A percentile compares a stretch with the other conserved stretches of the same genome.
These are phyloP conservation scores for Umbelopsis sp. DNA, from an alignment of 192 early-diverging fungal species.

Conservation along the genomic window DNA sequence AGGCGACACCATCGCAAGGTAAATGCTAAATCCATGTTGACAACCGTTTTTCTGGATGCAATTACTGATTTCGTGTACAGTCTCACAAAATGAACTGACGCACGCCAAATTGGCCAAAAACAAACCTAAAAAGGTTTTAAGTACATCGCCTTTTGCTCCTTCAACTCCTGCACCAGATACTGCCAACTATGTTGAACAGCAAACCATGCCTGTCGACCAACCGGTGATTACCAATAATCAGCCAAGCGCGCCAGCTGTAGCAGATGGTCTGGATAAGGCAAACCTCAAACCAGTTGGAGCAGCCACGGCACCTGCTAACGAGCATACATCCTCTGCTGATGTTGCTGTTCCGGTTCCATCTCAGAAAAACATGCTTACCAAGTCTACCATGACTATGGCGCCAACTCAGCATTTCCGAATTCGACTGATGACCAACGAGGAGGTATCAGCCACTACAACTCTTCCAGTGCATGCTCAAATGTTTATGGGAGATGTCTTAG, in stretches of 20 bases:
- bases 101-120: conserved; percentile 32
- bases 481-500: conserved; percentile 79
- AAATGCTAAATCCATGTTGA: conserved; percentile 27
- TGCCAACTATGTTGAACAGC: background rate
- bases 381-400: conserved; percentile 42
- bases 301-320: background rate
- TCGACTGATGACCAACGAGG: conserved; percentile 55
- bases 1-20: conserved; percentile 76
- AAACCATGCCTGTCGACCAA: conserved; percentile 18
- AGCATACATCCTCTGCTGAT: conserved; percentile 24
- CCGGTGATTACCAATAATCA: conserved; percentile 42
- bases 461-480: conserved; percentile 73
- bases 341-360: conserved; percentile 44
- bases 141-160: background rate
- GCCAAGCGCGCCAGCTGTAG: conserved; percentile 1
- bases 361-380: conserved; percentile 41
- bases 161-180: background rate
- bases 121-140: conserved; percentile 28
- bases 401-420: conserved; percentile 52
- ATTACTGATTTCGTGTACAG: conserved; percentile 23
- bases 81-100: conserved; percentile 42
- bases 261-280: background rate
- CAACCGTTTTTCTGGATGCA: background rate
- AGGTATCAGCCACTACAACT: conserved; percentile 91
- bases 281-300: background rate